Conservation (phyloP, 805 yeast species). For the Scheffersomyces ergatensis region DNA sequence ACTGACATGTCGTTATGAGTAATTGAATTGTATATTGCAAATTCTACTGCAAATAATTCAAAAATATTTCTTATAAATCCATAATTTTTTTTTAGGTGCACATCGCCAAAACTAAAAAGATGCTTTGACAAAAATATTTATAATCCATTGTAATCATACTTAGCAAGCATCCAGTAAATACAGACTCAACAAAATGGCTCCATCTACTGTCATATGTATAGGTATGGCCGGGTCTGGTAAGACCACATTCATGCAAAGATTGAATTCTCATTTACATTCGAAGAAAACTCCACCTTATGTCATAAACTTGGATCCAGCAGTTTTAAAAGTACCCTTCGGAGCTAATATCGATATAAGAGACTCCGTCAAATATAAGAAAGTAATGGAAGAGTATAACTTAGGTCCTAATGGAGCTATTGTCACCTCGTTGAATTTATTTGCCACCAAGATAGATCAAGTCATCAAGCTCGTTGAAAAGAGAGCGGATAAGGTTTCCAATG, state of each 20-base stretch:
- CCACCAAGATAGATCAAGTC: constrained; percentile 96
- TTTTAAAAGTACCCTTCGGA: constrained; percentile 86
- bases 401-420: constrained; percentile 99
- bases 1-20: too few species aligned
- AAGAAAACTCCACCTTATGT: constrained; percentile 80
- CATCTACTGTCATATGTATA: constrained; percentile 44
- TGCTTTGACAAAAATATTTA: not conserved
- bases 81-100: too few species aligned
- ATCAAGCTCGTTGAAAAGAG: constrained; percentile 81
- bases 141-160: not conserved
- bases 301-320: constrained; percentile 95
- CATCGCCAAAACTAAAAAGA: not conserved
- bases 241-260: constrained; percentile 95
- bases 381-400: constrained; percentile 90
- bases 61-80: too few species aligned
- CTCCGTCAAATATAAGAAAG: constrained; percentile 91
- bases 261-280: constrained; percentile 83
- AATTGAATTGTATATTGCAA: too few species aligned
- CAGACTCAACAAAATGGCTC: constrained; percentile 15
- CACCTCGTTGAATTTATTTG: constrained; percentile 84
- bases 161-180: not conserved
- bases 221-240: constrained; percentile 77
- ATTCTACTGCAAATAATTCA: too few species aligned
- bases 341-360: constrained; percentile 95
- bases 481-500: constrained; percentile 53